These are phyloP conservation scores for Colletotrichum destructivum DNA, from an alignment of 2,329 filamentous ascomycete genomes.

Conservation along the genomic window DNA sequence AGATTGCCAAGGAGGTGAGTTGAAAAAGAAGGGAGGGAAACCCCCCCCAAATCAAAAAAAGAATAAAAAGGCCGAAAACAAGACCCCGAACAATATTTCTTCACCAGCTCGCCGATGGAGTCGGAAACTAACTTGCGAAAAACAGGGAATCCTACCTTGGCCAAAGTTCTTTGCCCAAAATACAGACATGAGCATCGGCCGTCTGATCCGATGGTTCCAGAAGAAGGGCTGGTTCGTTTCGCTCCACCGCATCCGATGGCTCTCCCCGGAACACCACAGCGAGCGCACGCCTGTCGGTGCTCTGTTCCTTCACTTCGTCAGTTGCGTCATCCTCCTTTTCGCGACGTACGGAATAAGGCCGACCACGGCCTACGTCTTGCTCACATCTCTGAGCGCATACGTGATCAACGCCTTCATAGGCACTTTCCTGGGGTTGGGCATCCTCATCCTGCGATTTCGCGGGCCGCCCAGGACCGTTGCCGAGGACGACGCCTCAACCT, in stretches of 20 bases:
- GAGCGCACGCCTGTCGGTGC: constrained; percentile 56
- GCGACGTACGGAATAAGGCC: constrained; percentile 50
- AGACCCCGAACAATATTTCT: neutral
- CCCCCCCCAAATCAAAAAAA: too few species aligned
- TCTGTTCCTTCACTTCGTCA: constrained; percentile 52
- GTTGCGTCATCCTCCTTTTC: constrained; percentile 53
- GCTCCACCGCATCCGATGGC: constrained; percentile 48
- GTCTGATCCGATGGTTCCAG: constrained; percentile 51
- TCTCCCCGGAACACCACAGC: constrained; percentile 52
- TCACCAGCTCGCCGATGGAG: too few species aligned
- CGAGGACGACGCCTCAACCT: constrained; percentile 20
- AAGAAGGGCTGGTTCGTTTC: constrained; percentile 49
- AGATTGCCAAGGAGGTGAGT: constrained; percentile 68
- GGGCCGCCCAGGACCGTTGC: constrained; percentile 49
- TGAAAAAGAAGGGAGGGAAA: too few species aligned
- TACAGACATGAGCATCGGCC: constrained; percentile 52
- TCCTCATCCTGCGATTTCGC: constrained; percentile 54
- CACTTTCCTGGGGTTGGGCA: constrained; percentile 52
- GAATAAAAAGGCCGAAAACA: too few species aligned
- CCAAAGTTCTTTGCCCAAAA: constrained; percentile 63
- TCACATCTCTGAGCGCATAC: constrained; percentile 53
- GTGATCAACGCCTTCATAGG: constrained; percentile 54
- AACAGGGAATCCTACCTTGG: constrained; percentile 63
- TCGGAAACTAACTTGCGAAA: too few species aligned
- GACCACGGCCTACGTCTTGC: constrained; percentile 48